Evolutionary conservation across 2,329 filamentous ascomycete species (phyloP).

Genomic region (Colletotrichum incanum): DNA sequence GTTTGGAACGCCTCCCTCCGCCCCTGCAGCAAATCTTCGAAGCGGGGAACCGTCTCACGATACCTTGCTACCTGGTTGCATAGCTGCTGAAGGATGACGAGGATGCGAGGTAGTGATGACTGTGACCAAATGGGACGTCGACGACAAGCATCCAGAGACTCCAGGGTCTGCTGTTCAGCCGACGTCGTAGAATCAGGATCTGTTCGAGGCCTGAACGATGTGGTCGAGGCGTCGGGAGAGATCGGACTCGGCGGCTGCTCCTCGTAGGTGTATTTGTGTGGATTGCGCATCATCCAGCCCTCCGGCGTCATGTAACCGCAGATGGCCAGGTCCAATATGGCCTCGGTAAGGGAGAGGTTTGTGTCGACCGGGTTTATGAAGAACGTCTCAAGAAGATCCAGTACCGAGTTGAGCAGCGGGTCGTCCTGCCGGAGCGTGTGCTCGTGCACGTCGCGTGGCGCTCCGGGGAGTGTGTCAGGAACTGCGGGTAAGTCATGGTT

Average conservation of each 20-base stretch:
- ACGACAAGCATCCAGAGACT: constrained; percentile 66
- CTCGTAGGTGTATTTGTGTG: constrained; percentile 73
- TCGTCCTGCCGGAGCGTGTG: constrained; percentile 76
- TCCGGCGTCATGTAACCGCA: constrained; percentile 90
- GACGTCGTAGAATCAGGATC: constrained; percentile 58
- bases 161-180: constrained; percentile 61
- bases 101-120: constrained; percentile 67
- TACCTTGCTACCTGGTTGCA: constrained; percentile 75
- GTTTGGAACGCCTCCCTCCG: constrained; percentile 76
- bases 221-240: constrained; percentile 46
- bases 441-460: constrained; percentile 71
- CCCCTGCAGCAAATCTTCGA: constrained; percentile 79
- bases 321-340: constrained; percentile 84
- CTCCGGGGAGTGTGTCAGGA: constrained; percentile 71
- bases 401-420: constrained; percentile 75
- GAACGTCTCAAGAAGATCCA: constrained; percentile 83
- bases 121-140: constrained; percentile 68
- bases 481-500: constrained; percentile 71
- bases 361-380: constrained; percentile 93
- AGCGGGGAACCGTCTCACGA: constrained; percentile 77
- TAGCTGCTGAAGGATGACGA: constrained; percentile 72
- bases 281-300: constrained; percentile 88
- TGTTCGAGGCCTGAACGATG: constrained; percentile 57
- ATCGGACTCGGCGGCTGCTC: constrained; percentile 56
- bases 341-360: constrained; percentile 89